Conservation (phyloP, 2,329 filamentous ascomycete genomes). For the Microsporum ferrugineum region DNA sequence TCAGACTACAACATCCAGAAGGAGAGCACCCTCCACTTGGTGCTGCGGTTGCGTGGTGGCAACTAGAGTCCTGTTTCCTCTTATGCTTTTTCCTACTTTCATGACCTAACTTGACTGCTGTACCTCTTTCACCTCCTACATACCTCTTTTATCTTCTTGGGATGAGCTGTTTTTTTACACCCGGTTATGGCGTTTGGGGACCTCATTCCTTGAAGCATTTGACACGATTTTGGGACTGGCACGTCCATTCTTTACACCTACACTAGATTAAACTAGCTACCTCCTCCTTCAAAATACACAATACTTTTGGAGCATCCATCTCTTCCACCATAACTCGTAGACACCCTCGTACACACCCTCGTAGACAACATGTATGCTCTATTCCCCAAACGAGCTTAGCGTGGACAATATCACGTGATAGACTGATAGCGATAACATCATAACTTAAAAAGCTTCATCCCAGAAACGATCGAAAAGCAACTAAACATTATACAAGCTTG, state of each 20-base stretch:
- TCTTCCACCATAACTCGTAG: background rate
- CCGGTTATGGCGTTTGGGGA: slow-evolving; percentile 5
- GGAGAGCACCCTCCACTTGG: slow-evolving; percentile 69
- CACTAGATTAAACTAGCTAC: slow-evolving; percentile 1
- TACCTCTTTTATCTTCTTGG: background rate
- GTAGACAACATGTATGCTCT: background rate
- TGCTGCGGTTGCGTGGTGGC: slow-evolving; percentile 62
- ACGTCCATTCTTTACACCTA: slow-evolving; percentile 41
- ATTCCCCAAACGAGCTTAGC: background rate
- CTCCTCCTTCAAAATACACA: background rate
- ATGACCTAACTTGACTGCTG: background rate
- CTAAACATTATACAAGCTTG: background rate
- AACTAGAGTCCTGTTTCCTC: slow-evolving; percentile 23
- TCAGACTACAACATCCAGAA: slow-evolving; percentile 97
- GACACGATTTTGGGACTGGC: slow-evolving; percentile 19
- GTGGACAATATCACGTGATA: background rate
- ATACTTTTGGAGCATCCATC: background rate
- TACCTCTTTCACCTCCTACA: background rate
- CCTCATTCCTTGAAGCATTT: background rate
- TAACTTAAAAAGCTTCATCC: background rate
- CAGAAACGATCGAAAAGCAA: background rate
- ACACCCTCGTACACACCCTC: background rate
- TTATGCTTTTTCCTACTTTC: background rate
- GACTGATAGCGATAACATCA: background rate
- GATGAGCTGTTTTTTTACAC: background rate